Evolutionary conservation across 148 eudicot genomes (phyloP), one percentile per base, ranked within the genome.

Genomic region (Vaccinium myrtillus): DNA sequence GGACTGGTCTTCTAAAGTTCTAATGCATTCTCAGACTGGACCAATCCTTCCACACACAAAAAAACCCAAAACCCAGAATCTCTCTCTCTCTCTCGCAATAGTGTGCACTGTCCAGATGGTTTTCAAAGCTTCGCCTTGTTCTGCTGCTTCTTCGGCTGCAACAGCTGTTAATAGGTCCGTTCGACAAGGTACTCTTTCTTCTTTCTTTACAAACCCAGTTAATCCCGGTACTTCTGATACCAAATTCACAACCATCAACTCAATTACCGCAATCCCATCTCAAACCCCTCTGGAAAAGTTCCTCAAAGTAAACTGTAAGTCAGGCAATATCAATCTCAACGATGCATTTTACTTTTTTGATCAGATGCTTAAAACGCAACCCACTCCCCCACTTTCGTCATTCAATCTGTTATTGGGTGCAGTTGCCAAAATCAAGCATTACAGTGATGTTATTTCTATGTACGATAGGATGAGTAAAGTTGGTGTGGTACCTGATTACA

Each of bases 391-490:
- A 25, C 46, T 46, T 53, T 88, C 86, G 1, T 85, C 86, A 8
- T 88, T 88, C 77, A 88, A 88, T 53, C 48, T 21, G 9, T 48
- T 88, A 51, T 54, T 88, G 69, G 84, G 86, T 51, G 85, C 81
- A 43, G 25, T 85, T 56, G 85, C 83, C 77, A 88, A 88, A 82
- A 78, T 80, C 71, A 85, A 83, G 78, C 85, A 79, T 27, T 75
- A 88, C 79, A 49, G 8, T 12, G 74, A 85, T 82, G 87, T 78
- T 1, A 70, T 85, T 32, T 82, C 69, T 50, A 48, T 76, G 54
- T 80, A 78, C 51, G 59, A 65, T 32, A 83, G 78, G 27, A 58
- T 88, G 84, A 19, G 39, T 30, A 5, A 51, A 71, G n/a, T 23
- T 23, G 87, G 87, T 21, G 30, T 79, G 6, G 70, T 49, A 2